Evolutionary conservation across 495 filamentous ascomycete genomes (phyloP).

Genomic region (Tuber aestivum): DNA sequence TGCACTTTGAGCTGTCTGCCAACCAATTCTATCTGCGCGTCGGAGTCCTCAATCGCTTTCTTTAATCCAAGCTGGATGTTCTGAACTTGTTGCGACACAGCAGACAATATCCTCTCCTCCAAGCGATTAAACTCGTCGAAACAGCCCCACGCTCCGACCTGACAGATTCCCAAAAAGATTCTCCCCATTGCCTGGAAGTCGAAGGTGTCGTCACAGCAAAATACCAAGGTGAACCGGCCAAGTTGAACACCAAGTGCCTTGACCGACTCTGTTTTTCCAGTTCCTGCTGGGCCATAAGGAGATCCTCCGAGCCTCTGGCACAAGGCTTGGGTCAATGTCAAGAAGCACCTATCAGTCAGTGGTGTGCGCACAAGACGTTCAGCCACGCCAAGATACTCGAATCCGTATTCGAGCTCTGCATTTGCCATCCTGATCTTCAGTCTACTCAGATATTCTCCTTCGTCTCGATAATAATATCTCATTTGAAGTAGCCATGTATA

Average conservation of each 20-base stretch:
- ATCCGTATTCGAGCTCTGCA: slow-evolving; percentile 88
- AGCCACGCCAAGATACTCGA: slow-evolving; percentile 93
- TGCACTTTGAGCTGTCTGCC: slow-evolving; percentile 83
- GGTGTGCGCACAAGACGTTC: slow-evolving; percentile 94
- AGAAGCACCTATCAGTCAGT: slow-evolving; percentile 94
- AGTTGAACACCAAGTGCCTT: slow-evolving; percentile 95
- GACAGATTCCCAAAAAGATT: slow-evolving; percentile 98
- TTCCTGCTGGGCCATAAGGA: slow-evolving; percentile 94
- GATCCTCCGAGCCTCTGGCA: slow-evolving; percentile 93
- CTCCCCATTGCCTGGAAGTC: slow-evolving; percentile 99
- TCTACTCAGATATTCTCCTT: slow-evolving; percentile 74
- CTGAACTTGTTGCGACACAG: slow-evolving; percentile 96
- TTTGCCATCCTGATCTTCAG: slow-evolving; percentile 95
- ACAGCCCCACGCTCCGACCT: slow-evolving; percentile 98
- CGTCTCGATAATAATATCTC: slow-evolving; percentile 82
- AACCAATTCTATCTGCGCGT: slow-evolving; percentile 84
- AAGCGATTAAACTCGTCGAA: slow-evolving; percentile 99
- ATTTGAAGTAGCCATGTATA: slow-evolving; percentile 95
- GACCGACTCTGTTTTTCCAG: slow-evolving; percentile 98
- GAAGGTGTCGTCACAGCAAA: slow-evolving; percentile 98
- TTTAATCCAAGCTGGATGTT: slow-evolving; percentile 95
- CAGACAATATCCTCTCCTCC: slow-evolving; percentile 92
- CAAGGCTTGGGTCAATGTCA: slow-evolving; percentile 91
- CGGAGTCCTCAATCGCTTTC: slow-evolving; percentile 67
- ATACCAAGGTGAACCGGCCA: slow-evolving; percentile 93